Conservation (phyloP, 768 basidiomycete genomes). For the Lactarius sanguifluus region DNA sequence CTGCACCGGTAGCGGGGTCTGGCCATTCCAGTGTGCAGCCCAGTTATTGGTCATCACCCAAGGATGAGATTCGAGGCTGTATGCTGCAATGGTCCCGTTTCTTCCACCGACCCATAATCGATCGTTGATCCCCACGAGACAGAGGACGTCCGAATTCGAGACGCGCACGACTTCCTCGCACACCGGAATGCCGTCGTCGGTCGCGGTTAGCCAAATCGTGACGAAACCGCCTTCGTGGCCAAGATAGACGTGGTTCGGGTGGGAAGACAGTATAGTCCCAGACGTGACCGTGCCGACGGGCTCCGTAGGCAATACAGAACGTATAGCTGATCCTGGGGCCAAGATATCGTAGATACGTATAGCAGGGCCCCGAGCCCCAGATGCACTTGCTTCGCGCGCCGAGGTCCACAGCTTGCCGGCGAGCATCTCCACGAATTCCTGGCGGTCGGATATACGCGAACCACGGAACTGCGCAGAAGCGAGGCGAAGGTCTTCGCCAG, state of each 20-base stretch:
- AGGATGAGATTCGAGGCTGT: slow-evolving; percentile 69
- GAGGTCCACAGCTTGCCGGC: slow-evolving; percentile 85
- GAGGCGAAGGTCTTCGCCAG: slow-evolving; percentile 39
- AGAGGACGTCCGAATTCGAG: slow-evolving; percentile 75
- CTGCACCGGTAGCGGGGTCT: slow-evolving; percentile 51
- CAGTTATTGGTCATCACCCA: slow-evolving; percentile 89
- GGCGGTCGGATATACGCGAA: slow-evolving; percentile 74
- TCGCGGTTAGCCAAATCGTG: slow-evolving; percentile 70
- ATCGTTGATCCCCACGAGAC: slow-evolving; percentile 80
- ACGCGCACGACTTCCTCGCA: slow-evolving; percentile 82
- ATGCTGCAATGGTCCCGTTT: slow-evolving; percentile 79
- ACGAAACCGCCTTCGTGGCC: slow-evolving; percentile 92
- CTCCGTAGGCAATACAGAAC: slow-evolving; percentile 60
- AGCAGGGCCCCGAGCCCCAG: slow-evolving; percentile 53
- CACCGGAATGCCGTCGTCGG: slow-evolving; percentile 54
- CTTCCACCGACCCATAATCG: slow-evolving; percentile 86
- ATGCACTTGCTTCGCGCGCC: slow-evolving; percentile 46
- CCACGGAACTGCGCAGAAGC: slow-evolving; percentile 52
- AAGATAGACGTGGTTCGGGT: slow-evolving; percentile 68
- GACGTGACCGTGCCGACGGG: slow-evolving; percentile 81
- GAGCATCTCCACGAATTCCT: slow-evolving; percentile 74
- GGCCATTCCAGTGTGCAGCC: slow-evolving; percentile 64
- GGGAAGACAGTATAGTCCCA: slow-evolving; percentile 70
- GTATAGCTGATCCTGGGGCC: slow-evolving; percentile 53
- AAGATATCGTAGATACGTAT: slow-evolving; percentile 81